Conservation (phyloP, 768 basidiomycete genomes). For the Tricholoma flavovirens region DNA sequence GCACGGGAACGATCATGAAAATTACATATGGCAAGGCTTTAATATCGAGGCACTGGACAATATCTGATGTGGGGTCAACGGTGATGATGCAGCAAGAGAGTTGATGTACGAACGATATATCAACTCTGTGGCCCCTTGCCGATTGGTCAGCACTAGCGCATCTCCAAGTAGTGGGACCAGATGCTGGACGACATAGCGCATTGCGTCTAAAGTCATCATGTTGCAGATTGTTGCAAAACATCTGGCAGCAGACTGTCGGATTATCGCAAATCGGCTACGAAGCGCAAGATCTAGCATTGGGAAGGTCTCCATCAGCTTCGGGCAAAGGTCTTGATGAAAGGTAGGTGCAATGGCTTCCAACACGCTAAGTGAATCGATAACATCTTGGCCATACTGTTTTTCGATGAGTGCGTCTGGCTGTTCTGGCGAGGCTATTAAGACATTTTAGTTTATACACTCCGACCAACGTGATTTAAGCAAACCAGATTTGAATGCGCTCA, state of each 20-base stretch:
- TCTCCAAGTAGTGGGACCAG: slow-evolving; percentile 82
- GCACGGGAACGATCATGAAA: slow-evolving; percentile 92
- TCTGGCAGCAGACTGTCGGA: slow-evolving; percentile 81
- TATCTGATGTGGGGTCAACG: slow-evolving; percentile 47
- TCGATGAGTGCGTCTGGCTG: slow-evolving; percentile 63
- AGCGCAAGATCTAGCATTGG: slow-evolving; percentile 72
- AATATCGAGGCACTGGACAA: slow-evolving; percentile 87
- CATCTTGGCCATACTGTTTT: slow-evolving; percentile 76
- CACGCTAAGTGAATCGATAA: slow-evolving; percentile 90
- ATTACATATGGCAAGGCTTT: slow-evolving; percentile 95
- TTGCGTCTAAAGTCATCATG: slow-evolving; percentile 77
- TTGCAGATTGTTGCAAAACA: slow-evolving; percentile 87
- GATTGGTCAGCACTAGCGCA: slow-evolving; percentile 60
- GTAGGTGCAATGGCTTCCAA: slow-evolving; percentile 77
- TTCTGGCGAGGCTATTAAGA: slow-evolving; percentile 41
- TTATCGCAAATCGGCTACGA: slow-evolving; percentile 84
- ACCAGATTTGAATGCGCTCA: slow-evolving; percentile 67
- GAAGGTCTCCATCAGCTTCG: slow-evolving; percentile 64
- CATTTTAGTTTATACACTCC: background rate
- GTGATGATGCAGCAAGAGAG: background rate
- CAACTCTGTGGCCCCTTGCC: slow-evolving; percentile 88
- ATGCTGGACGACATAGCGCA: slow-evolving; percentile 85
- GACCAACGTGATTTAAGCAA: slow-evolving; percentile 16
- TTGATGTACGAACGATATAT: slow-evolving; percentile 72
- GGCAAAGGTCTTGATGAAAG: slow-evolving; percentile 65